These are phyloP conservation scores for Sanghuangporus weigelae DNA, from an alignment of 1,284 basidiomycete genomes.

Conservation along the genomic window DNA sequence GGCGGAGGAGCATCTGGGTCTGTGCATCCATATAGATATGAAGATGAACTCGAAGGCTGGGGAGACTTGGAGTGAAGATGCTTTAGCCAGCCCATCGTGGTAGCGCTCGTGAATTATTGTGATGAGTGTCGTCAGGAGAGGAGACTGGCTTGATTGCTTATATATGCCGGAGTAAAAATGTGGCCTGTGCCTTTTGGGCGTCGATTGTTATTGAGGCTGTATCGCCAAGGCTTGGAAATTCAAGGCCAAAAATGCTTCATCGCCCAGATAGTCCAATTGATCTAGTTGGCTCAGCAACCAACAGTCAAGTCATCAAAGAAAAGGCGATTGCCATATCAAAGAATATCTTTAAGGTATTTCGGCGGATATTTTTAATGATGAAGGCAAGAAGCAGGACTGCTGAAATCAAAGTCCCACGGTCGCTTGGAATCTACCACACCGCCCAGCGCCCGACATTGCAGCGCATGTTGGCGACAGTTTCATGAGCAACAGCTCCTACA, in stretches of 20 bases:
- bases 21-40: background rate
- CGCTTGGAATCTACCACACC: background rate
- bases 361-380: no score
- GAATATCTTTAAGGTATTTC: no score
- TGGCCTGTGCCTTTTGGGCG: no score
- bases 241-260: no score
- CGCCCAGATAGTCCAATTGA: no score
- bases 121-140: background rate
- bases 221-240: no score
- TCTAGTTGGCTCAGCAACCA: no score
- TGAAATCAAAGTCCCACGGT: no score
- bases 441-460: background rate
- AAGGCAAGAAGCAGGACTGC: no score
- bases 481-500: slow-evolving; percentile 2
- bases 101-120: background rate
- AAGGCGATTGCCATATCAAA: no score
- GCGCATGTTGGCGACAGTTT: background rate
- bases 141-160: background rate
- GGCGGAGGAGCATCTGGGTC: slow-evolving; percentile 30
- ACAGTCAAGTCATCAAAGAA: no score
- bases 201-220: no score
- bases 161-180: background rate
- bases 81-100: background rate
- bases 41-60: background rate
- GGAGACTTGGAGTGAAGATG: background rate